These are phyloP conservation scores for Knufia fluminis DNA, from an alignment of 2,329 filamentous ascomycete species.

Conservation along the genomic window DNA sequence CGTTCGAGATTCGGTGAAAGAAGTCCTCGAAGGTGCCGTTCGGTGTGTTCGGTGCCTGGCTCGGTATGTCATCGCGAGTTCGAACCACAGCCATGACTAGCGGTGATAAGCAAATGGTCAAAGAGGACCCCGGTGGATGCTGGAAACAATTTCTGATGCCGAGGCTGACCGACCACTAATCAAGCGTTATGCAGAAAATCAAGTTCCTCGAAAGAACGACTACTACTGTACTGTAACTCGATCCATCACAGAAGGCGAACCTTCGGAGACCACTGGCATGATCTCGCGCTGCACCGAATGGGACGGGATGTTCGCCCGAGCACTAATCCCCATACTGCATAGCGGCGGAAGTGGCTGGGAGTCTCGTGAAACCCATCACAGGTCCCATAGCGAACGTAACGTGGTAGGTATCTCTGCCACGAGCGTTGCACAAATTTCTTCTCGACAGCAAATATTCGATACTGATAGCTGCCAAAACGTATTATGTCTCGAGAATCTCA, in stretches of 20 bases:
- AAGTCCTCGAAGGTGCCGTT: neutral
- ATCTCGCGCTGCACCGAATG: neutral
- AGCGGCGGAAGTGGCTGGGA: neutral
- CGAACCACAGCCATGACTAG: neutral
- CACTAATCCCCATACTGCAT: neutral
- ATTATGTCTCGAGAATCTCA: neutral
- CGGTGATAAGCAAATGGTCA: neutral
- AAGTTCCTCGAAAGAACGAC: too few relatives aligned
- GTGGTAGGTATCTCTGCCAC: slow-evolving; percentile 1
- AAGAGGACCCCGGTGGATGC: slow-evolving; percentile 1
- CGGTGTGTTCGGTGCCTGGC: slow-evolving; percentile 2
- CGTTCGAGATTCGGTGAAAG: neutral
- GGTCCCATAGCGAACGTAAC: neutral
- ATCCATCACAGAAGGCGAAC: neutral
- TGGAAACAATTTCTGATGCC: neutral
- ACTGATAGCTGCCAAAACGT: neutral
- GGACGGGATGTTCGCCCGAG: neutral
- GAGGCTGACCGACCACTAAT: neutral
- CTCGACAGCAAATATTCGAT: neutral
- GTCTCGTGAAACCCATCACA: neutral
- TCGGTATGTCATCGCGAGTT: neutral
- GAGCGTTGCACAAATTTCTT: neutral
- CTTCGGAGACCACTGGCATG: too few relatives aligned
- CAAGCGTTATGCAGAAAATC: neutral
- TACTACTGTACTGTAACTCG: too few relatives aligned